Evolutionary conservation across 345 rosid genomes (phyloP), one percentile per base, ranked within the genome.

Genomic region (Eutrema heterophyllum): DNA sequence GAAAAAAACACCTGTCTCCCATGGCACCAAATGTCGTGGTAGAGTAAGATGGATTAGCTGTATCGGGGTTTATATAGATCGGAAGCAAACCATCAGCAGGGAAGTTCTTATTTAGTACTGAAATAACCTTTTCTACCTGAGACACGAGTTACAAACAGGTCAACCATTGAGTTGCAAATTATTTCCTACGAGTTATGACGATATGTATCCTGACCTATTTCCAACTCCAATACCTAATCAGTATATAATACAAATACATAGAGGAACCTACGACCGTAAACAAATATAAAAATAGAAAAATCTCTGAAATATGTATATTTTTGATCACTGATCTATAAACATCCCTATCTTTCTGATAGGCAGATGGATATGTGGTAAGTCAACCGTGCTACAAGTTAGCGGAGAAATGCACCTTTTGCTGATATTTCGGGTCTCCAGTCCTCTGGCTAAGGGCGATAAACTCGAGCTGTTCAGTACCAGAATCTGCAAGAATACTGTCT

Each of bases 381-480:
- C 49, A 33, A 63, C 4, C 1, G 41, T 35, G 62, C 55, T 50
- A 39, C 29, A 67, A 60, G 55, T 40, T 26, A 49, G 29, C 8
- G 57, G 51, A 66, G 59, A 57, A 52, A 64, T 60, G 73, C 63
- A 92, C 99, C 97, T 89, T 92, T 81, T 83, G 86, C 81, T 90
- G 98, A 79, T 96, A 96, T 73, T 89, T 96, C 5, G 84, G 94
- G 70, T 96, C 92, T 51, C 93, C 94, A 2, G 97, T 92, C 81
- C 97, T 90, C 73, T 92, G 98, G 60, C 98, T 89, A 78, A 96
- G 98, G 68, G 98, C 94, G 79, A 96, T 90, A 75, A 96, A 96
- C 76, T 96, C 99, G n/a, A 96, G 80, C 85, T 92, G 98, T 75
- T 96, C 99, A 5, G 99, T 89, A 58, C 96, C 99, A 69, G 98